Conservation (phyloP, 2,329 filamentous ascomycete genomes). For the Coniochaeta pulveracea region DNA sequence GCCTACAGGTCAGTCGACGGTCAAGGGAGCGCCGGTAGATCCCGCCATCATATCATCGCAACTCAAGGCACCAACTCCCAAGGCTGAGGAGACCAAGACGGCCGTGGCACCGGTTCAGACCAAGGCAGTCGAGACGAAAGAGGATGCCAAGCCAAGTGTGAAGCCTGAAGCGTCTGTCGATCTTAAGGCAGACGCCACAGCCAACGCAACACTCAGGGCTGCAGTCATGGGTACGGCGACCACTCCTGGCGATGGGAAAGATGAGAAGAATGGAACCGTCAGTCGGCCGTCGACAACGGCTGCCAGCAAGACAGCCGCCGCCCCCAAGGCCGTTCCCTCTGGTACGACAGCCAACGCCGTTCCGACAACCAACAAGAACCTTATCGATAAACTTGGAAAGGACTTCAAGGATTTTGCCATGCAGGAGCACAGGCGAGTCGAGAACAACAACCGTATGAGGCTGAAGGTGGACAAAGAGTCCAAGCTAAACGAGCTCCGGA, state of each 20-base stretch:
- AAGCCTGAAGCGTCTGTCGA: constrained; percentile 17
- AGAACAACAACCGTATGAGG: constrained; percentile 45
- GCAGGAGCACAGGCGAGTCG: constrained; percentile 41
- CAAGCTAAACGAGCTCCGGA: constrained; percentile 88
- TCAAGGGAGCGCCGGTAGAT: constrained; percentile 68
- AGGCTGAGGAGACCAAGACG: constrained; percentile 23
- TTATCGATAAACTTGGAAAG: constrained; percentile 50
- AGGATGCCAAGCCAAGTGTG: constrained; percentile 17
- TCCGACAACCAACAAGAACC: constrained; percentile 47
- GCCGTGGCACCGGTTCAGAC: constrained; percentile 14
- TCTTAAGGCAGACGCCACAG: constrained; percentile 11
- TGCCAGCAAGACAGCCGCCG: constrained; percentile 26
- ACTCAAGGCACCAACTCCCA: constrained; percentile 39
- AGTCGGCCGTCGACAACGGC: constrained; percentile 8
- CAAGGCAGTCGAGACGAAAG: constrained; percentile 14
- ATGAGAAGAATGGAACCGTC: constrained; percentile 9
- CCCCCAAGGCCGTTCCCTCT: constrained; percentile 18
- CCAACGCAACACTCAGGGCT: constrained; percentile 15
- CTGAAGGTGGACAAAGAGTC: constrained; percentile 72
- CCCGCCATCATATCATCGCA: constrained; percentile 88
- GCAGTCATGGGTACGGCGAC: constrained; percentile 16
- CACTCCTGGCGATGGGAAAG: constrained; percentile 12
- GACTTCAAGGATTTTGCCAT: constrained; percentile 55
- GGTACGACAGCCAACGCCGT: constrained; percentile 34
- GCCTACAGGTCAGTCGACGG: constrained; percentile 60